phyloP scores from a whole-genome alignment of 768 basidiomycete species.

The Boletus fagicola region DNA sequence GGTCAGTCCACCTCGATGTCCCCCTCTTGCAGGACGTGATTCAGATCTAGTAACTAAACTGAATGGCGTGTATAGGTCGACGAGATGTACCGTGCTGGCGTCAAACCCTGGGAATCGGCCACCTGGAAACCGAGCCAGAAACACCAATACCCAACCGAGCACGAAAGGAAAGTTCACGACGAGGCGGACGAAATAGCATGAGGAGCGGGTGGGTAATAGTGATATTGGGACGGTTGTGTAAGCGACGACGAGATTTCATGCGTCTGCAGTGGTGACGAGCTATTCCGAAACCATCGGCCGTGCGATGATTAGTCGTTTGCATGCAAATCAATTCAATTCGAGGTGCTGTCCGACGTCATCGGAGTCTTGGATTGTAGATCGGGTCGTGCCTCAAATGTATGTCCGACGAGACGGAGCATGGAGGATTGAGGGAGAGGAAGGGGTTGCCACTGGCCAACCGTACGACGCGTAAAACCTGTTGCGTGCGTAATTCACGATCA shows the following conservation, averaged over 20 bases:
- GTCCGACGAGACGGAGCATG: slow-evolving; percentile 71
- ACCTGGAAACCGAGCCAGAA: slow-evolving; percentile 52
- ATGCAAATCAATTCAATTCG: neutral
- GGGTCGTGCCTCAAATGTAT: slow-evolving; percentile 31
- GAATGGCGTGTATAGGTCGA: slow-evolving; percentile 49
- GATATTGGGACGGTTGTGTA: too few species aligned
- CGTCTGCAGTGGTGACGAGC: neutral
- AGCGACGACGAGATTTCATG: neutral
- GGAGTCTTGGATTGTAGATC: neutral
- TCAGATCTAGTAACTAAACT: neutral
- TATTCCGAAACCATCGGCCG: neutral
- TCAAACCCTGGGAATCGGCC: slow-evolving; percentile 63
- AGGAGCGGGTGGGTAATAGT: neutral
- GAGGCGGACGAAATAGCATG: neutral
- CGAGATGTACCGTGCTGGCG: slow-evolving; percentile 63
- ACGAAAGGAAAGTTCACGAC: neutral
- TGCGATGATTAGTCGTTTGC: too few species aligned
- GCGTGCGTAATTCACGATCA: neutral
- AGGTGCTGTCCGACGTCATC: neutral
- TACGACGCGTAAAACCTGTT: too few species aligned
- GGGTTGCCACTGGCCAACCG: slow-evolving; percentile 90
- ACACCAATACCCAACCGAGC: slow-evolving; percentile 13
- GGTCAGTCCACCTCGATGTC: slow-evolving; percentile 31
- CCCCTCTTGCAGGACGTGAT: neutral
- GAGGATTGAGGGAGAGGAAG: slow-evolving; percentile 73